A percentile compares a stretch with the other conserved stretches of the same genome.
phyloP scores from a whole-genome alignment of 106 monocot genomes.

The Amphibolis antarctica region DNA sequence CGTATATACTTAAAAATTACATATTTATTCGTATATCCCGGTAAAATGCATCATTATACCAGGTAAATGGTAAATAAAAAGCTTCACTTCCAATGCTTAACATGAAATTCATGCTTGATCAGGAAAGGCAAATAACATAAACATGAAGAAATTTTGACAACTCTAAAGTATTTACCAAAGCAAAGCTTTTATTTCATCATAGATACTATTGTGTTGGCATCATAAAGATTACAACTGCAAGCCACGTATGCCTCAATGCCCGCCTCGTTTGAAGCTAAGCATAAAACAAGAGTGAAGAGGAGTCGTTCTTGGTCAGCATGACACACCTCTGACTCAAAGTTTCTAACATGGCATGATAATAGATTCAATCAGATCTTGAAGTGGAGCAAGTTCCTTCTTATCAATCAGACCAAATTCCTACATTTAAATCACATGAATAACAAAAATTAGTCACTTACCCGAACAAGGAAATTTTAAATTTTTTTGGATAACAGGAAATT shows the following conservation, averaged over 20 bases:
- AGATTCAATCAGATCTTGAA: conserved; percentile 94
- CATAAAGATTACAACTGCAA: background rate
- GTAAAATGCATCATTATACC: too few species aligned
- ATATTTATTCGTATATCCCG: too few species aligned
- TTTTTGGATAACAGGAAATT: too few species aligned
- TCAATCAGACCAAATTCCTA: conserved; percentile 97
- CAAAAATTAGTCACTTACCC: background rate
- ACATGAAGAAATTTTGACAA: background rate
- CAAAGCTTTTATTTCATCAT: background rate
- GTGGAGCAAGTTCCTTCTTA: conserved; percentile 96
- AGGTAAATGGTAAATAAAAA: background rate
- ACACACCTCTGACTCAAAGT: background rate
- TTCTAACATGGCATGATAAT: conserved; percentile 67
- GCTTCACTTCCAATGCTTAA: background rate
- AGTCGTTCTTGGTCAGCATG: background rate
- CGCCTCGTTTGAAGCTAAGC: background rate
- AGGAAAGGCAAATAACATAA: background rate
- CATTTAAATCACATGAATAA: conserved; percentile 6
- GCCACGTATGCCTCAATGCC: background rate
- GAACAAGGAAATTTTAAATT: too few species aligned
- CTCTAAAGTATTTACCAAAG: too few species aligned
- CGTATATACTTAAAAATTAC: too few species aligned
- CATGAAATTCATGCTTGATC: background rate
- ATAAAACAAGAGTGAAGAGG: background rate
- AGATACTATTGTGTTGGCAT: background rate